A percentile compares a stretch with the other conserved stretches of the same genome.
Conservation (phyloP, 2,329 filamentous ascomycete species). For the Pleurostoma richardsiae region DNA sequence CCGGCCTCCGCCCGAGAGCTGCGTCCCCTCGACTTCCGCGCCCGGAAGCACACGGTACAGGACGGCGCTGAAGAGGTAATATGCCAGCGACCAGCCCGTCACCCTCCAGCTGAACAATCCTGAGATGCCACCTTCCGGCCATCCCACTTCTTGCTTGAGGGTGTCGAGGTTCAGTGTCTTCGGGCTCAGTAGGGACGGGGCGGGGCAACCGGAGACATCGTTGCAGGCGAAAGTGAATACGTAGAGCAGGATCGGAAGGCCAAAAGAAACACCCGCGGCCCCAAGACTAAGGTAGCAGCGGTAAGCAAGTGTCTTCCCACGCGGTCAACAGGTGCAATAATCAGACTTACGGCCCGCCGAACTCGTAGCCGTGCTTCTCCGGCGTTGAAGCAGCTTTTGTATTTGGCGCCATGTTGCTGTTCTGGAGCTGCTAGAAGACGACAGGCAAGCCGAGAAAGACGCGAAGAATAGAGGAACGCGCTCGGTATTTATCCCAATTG, state of each 20-base stretch:
- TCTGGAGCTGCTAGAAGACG: background rate
- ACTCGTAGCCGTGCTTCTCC: constrained; percentile 42
- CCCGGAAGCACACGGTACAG: constrained; percentile 76
- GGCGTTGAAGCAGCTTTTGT: constrained; percentile 16
- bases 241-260: constrained; percentile 75
- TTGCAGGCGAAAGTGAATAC: constrained; percentile 83
- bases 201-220: constrained; percentile 85
- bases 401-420: constrained; percentile 23
- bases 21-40: constrained; percentile 62
- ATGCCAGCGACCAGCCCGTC: constrained; percentile 66
- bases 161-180: constrained; percentile 64
- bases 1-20: constrained; percentile 64
- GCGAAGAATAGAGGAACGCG: too few species aligned
- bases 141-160: constrained; percentile 76
- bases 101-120: constrained; percentile 68
- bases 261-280: constrained; percentile 71
- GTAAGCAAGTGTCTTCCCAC: background rate
- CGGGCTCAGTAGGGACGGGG: constrained; percentile 72
- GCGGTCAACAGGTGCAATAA: background rate
- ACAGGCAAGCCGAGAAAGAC: too few species aligned
- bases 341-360: constrained; percentile 42
- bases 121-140: constrained; percentile 65
- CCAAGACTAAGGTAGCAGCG: constrained; percentile 52
- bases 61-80: constrained; percentile 71
- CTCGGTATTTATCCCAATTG: too few species aligned